Evolutionary conservation across 371 early-diverging fungal species (phyloP).

Genomic region (Dinochytrium kinnereticum): DNA sequence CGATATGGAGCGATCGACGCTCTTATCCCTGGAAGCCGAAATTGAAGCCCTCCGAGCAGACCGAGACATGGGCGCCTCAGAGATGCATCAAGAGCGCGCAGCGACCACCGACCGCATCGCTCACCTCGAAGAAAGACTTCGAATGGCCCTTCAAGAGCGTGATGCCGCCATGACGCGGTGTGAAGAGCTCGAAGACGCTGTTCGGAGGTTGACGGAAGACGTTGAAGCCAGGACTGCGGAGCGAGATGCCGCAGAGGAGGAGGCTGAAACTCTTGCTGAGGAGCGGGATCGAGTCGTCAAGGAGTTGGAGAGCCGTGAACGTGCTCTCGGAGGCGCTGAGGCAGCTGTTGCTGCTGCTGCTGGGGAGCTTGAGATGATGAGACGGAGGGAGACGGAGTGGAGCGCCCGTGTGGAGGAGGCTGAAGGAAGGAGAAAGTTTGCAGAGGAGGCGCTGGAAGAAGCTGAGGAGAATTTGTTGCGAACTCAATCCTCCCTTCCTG

Average conservation of each 20-base stretch:
- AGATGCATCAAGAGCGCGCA: background rate
- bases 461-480: conserved; percentile 2
- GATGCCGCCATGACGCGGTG: background rate
- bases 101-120: background rate
- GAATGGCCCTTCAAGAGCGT: background rate
- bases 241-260: conserved; percentile 13
- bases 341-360: background rate
- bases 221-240: background rate
- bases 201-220: background rate
- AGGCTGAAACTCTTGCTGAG: background rate
- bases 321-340: background rate
- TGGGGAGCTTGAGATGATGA: background rate
- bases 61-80: background rate
- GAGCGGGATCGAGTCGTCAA: background rate
- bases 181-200: background rate
- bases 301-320: background rate
- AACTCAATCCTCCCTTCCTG: too few relatives aligned
- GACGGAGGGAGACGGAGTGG: background rate
- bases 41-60: background rate
- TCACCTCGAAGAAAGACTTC: background rate
- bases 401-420: background rate
- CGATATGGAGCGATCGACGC: background rate
- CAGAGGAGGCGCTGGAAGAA: conserved; percentile 13
- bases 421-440: background rate
- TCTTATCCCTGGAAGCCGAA: background rate